Conservation (phyloP, 768 basidiomycete genomes). For the Artomyces pyxidatus region DNA sequence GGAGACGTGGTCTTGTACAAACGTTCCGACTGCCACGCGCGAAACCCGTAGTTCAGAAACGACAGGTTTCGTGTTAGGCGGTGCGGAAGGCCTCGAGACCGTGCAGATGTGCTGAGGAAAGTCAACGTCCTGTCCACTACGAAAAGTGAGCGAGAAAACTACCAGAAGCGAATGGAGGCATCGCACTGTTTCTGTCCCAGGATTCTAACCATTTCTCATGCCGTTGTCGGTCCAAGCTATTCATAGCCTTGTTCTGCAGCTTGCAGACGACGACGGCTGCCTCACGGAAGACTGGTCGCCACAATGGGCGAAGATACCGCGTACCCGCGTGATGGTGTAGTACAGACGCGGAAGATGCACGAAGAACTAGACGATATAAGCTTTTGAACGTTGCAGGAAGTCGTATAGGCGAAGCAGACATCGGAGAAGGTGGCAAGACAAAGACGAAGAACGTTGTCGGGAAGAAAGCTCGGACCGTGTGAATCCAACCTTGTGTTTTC, state of each 20-base stretch:
- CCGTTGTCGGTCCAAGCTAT: neutral
- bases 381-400: conserved; percentile 12
- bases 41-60: conserved; percentile 30
- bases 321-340: conserved; percentile 10
- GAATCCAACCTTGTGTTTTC: too few species aligned
- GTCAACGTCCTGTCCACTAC: conserved; percentile 63
- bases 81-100: conserved; percentile 56
- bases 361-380: conserved; percentile 11
- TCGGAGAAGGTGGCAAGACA: too few species aligned
- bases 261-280: conserved; percentile 6
- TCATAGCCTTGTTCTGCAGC: conserved; percentile 1
- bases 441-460: too few species aligned
- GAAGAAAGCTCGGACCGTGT: too few species aligned
- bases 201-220: conserved; percentile 6
- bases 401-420: too few species aligned
- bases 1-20: conserved; percentile 19
- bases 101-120: conserved; percentile 52
- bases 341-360: conserved; percentile 11
- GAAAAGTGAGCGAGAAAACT: neutral
- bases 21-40: neutral
- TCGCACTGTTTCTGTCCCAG: conserved; percentile 13
- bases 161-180: neutral
- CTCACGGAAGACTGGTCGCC: conserved; percentile 11
- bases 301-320: conserved; percentile 7
- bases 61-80: conserved; percentile 48